Conservation (phyloP, 2,329 filamentous ascomycete species). For the Curvularia verruculosa region DNA sequence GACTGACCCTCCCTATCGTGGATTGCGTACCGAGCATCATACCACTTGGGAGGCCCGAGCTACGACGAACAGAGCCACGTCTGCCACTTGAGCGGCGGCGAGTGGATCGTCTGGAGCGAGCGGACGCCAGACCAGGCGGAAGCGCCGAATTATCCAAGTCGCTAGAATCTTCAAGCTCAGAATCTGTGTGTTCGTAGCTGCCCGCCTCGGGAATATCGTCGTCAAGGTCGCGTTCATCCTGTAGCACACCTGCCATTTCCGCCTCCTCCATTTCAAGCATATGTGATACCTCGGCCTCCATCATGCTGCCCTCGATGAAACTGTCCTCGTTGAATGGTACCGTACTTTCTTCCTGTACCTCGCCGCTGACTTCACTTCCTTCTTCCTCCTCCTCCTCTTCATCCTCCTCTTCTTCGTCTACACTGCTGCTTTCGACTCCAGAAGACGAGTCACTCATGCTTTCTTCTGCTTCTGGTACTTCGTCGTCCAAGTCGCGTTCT, state of each 20-base stretch:
- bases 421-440: conserved; percentile 44
- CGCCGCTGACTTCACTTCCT: conserved; percentile 33
- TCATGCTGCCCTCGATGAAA: conserved; percentile 54
- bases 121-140: conserved; percentile 27
- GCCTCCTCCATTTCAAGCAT: conserved; percentile 55
- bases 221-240: conserved; percentile 57
- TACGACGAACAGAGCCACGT: conserved; percentile 29
- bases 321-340: conserved; percentile 59
- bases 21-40: conserved; percentile 10
- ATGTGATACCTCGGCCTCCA: conserved; percentile 46
- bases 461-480: conserved; percentile 47
- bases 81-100: conserved; percentile 30
- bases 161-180: conserved; percentile 54
- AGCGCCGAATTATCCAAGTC: conserved; percentile 30
- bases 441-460: conserved; percentile 29
- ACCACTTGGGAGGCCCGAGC: conserved; percentile 23
- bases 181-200: conserved; percentile 62
- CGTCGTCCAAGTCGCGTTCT: conserved; percentile 51
- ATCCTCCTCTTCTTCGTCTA: conserved; percentile 13
- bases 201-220: conserved; percentile 60
- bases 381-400: conserved; percentile 5
- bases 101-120: conserved; percentile 27
- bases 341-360: conserved; percentile 20
- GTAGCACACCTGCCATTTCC: conserved; percentile 54
- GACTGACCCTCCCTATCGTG: conserved; percentile 18